Base-by-base conservation (phyloP, 2,329 filamentous ascomycete species). In the Pseudogymnoascus sp. region DNA sequence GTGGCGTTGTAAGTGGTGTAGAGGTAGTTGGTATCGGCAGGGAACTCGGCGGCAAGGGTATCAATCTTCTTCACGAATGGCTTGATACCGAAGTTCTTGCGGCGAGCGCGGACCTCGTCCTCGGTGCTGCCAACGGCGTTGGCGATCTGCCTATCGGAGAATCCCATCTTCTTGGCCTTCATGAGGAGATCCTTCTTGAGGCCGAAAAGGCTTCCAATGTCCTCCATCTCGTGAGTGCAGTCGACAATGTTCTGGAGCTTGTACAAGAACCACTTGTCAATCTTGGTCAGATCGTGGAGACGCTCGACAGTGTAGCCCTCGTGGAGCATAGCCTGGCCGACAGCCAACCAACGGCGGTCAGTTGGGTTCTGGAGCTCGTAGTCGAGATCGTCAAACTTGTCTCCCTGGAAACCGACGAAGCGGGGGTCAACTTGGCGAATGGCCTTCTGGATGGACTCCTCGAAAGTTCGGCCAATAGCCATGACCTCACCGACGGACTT, bases 61-160 rank as follows among this genome's bases (percentile, higher is more conserved):
- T 99, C 94, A 70, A 99, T 97, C 82, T 88, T 95, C 87, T 97
- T 99, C 63, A 99, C 94, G 84, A 91, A 99, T 5, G 94, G 94
- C 65, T 83, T 88, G 76, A 99, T 93, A 64, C 90, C 91, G 74
- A 97, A 94, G 75, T 86, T 84, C 79, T 90, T 87, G 74, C 94
- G 86, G 72, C 86, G 84, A 65, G 91, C 90, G 66, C 94, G 91
- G 63, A 97, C 92, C 71, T 94, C 86, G 69, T 96, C 89, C 78
- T 99, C 94, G 38, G 88, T 89, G 74, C 88, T 88, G 70, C 90
- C 89, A 69, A 96, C 90, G 33, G 91, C 90, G 65, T 84, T 82
- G 61, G 92, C 91, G 71, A 99, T 97, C 78, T 99, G 94, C 78
- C 87, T 90, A 75, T 99, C 94, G 62, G 91, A 96, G 84, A 99